phyloP scores from a whole-genome alignment of 805 yeast genomes.

The Candida hispaniensis region DNA sequence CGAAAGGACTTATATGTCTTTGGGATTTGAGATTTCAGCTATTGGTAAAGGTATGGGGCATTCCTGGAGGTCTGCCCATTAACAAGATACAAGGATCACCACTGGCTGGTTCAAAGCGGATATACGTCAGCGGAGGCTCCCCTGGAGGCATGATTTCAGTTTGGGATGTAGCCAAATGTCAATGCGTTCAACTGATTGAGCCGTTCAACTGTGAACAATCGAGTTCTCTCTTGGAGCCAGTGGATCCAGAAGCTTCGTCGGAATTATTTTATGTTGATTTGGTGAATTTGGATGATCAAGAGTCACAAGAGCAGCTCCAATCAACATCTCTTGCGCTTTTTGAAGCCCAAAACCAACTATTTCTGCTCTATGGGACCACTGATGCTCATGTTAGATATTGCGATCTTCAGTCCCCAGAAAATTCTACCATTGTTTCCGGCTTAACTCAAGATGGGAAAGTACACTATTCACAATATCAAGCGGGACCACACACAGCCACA shows the following conservation, averaged over 20 bases:
- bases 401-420: slow-evolving; percentile 29
- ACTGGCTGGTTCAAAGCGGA: slow-evolving; percentile 34
- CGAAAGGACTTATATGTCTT: slow-evolving; percentile 57
- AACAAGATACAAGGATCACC: slow-evolving; percentile 39
- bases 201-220: slow-evolving; percentile 19
- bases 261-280: too few species aligned
- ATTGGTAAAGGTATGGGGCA: slow-evolving; percentile 50
- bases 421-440: slow-evolving; percentile 28
- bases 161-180: slow-evolving; percentile 63
- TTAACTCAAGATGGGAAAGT: slow-evolving; percentile 21
- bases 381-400: slow-evolving; percentile 29
- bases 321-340: slow-evolving; percentile 10
- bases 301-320: slow-evolving; percentile 5
- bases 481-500: slow-evolving; percentile 32
- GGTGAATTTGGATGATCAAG: too few species aligned
- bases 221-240: too few species aligned
- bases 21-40: slow-evolving; percentile 73
- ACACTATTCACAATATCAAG: slow-evolving; percentile 23
- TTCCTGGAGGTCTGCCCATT: slow-evolving; percentile 43
- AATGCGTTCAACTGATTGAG: slow-evolving; percentile 40
- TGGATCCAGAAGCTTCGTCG: too few species aligned
- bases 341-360: slow-evolving; percentile 6
- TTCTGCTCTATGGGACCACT: slow-evolving; percentile 6
- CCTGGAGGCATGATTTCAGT: slow-evolving; percentile 48
- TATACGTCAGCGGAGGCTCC: slow-evolving; percentile 60